A percentile compares a stretch with the other conserved stretches of the same genome.
These are phyloP conservation scores for Trichoderma sp. DNA, from an alignment of 2,329 filamentous ascomycete species.

Conservation along the genomic window DNA sequence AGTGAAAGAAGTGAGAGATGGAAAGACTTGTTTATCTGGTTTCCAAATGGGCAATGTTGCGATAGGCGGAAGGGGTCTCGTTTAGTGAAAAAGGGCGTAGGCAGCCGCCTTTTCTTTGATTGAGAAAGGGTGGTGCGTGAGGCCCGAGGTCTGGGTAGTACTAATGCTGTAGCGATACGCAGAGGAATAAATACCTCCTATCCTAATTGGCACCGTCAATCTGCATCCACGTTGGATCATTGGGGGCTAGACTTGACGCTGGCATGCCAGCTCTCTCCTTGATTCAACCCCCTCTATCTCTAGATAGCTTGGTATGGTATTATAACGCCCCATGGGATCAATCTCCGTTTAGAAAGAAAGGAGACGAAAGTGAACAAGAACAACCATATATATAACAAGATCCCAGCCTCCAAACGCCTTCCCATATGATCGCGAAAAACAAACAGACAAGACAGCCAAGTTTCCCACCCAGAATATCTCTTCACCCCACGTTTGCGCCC, in stretches of 20 bases:
- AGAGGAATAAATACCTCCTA: neutral
- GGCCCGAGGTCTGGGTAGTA: neutral
- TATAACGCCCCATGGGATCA: constrained; percentile 14
- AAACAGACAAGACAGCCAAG: neutral
- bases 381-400: neutral
- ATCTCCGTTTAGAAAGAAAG: neutral
- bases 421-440: neutral
- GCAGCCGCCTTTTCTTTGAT: constrained; percentile 3
- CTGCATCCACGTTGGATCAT: too few relatives aligned
- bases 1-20: neutral
- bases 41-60: neutral
- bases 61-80: neutral
- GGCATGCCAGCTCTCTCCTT: neutral
- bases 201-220: neutral
- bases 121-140: neutral
- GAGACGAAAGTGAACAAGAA: neutral
- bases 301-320: constrained; percentile 18
- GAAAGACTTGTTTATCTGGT: neutral
- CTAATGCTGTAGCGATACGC: constrained; percentile 8
- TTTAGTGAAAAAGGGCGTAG: neutral
- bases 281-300: constrained; percentile 15
- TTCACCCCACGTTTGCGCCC: neutral
- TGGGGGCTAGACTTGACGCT: neutral
- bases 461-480: neutral
- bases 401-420: neutral